Conservation (phyloP, 2,329 filamentous ascomycete genomes). For the Penicillium brasilianum region DNA sequence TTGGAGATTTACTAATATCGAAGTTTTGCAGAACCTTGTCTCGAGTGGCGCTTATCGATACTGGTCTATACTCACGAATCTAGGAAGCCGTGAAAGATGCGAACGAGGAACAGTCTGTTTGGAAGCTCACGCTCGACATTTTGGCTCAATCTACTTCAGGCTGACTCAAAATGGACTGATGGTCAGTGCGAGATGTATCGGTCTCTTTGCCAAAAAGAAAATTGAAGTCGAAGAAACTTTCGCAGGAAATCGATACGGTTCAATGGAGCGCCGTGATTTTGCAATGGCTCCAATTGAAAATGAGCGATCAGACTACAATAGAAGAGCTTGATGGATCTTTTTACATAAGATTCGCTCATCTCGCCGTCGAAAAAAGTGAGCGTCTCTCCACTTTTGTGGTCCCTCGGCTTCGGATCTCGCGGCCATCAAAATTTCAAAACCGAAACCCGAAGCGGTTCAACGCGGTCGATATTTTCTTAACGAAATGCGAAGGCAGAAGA, state of each 20-base stretch:
- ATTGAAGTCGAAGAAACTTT: too few species aligned
- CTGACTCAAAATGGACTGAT: too few species aligned
- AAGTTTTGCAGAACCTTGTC: not conserved
- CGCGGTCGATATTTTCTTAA: conserved; percentile 5
- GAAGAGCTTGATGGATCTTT: not conserved
- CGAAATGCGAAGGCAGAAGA: not conserved
- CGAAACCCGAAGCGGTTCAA: conserved; percentile 8
- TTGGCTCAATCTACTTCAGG: too few species aligned
- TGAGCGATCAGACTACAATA: not conserved
- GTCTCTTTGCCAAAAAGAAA: too few species aligned
- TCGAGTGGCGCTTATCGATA: not conserved
- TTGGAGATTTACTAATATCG: not conserved
- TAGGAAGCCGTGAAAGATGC: not conserved
- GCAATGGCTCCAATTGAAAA: not conserved
- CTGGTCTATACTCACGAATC: not conserved
- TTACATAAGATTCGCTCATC: not conserved
- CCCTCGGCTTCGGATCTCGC: conserved; percentile 8
- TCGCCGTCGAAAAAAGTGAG: not conserved
- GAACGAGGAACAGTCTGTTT: not conserved
- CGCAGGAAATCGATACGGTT: too few species aligned
- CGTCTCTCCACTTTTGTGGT: not conserved
- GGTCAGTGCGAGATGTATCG: too few species aligned
- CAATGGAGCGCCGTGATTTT: not conserved
- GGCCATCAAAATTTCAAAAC: not conserved
- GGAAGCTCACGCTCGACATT: not conserved